Evolutionary conservation across 331 rosid species (phyloP).

Genomic region (Spiraea crenata): DNA sequence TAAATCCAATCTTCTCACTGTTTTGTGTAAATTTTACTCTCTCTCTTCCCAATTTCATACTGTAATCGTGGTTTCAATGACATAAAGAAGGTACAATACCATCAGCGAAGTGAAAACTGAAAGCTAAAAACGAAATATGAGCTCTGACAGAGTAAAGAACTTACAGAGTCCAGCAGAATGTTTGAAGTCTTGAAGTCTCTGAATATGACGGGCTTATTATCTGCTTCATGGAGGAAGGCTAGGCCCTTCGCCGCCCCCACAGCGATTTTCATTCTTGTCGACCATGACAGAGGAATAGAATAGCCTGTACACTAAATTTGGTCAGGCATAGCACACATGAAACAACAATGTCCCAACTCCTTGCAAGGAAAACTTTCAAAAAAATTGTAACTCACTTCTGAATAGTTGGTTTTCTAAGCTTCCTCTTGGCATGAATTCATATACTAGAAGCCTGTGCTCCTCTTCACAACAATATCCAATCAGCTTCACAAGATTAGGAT

Average conservation of each 20-base stretch:
- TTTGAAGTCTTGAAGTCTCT: slow-evolving; percentile 85
- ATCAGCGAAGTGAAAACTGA: slow-evolving; percentile 40
- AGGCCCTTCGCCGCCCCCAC: slow-evolving; percentile 82
- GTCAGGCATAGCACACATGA: slow-evolving; percentile 4
- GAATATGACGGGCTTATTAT: slow-evolving; percentile 67
- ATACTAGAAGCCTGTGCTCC: slow-evolving; percentile 77
- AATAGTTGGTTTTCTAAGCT: slow-evolving; percentile 79
- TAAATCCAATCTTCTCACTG: neutral
- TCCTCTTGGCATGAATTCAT: slow-evolving; percentile 80
- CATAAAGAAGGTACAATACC: too few species aligned
- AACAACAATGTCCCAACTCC: neutral
- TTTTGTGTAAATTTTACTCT: neutral
- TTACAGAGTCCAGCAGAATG: slow-evolving; percentile 72
- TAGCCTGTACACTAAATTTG: slow-evolving; percentile 40
- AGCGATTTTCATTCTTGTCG: slow-evolving; percentile 77
- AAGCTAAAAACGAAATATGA: neutral
- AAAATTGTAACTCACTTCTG: slow-evolving; percentile 50
- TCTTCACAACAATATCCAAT: slow-evolving; percentile 77
- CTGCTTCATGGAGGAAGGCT: slow-evolving; percentile 75
- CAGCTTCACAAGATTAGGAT: slow-evolving; percentile 78
- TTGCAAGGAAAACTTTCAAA: neutral
- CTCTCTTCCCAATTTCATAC: too few species aligned
- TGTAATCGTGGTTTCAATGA: too few species aligned
- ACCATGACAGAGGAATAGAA: slow-evolving; percentile 77
- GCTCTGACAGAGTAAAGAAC: slow-evolving; percentile 4